Conservation (phyloP, 108 stramenopile species). For the Pseudonitzschia multiseries region DNA sequence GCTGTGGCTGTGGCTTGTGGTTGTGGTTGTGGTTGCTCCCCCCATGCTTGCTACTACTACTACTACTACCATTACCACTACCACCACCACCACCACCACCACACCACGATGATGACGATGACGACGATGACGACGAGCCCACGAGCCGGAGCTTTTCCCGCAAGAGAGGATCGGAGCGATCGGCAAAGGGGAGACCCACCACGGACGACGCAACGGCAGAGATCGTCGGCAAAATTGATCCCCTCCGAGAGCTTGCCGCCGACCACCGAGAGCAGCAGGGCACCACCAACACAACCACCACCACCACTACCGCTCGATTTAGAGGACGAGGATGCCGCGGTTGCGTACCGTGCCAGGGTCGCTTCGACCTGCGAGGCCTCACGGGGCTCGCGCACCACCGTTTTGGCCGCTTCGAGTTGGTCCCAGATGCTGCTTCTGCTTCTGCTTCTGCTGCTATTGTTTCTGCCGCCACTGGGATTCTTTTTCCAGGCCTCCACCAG, state of each 20-base stretch:
- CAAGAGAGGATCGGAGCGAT: slow-evolving; percentile 92
- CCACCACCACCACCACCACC: too few species aligned
- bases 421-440: slow-evolving; percentile 36
- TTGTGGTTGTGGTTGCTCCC: background rate
- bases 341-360: slow-evolving; percentile 67
- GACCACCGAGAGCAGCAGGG: slow-evolving; percentile 91
- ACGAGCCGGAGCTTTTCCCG: slow-evolving; percentile 89
- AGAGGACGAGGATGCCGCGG: slow-evolving; percentile 28
- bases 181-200: slow-evolving; percentile 98
- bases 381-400: slow-evolving; percentile 85
- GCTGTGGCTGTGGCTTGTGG: background rate
- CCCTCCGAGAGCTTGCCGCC: slow-evolving; percentile 99
- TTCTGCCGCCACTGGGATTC: background rate
- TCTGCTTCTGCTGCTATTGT: slow-evolving; percentile 5
- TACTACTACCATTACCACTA: too few species aligned
- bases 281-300: slow-evolving; percentile 88
- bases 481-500: slow-evolving; percentile 78
- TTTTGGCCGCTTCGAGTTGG: slow-evolving; percentile 54
- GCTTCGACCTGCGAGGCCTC: slow-evolving; percentile 72
- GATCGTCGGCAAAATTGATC: slow-evolving; percentile 98
- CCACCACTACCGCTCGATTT: slow-evolving; percentile 52
- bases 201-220: slow-evolving; percentile 94
- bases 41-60: too few species aligned
- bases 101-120: too few species aligned
- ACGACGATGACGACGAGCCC: too few species aligned